A percentile compares a stretch with the other conserved stretches of the same genome.
These are phyloP conservation scores for Pharnaceum exiguum DNA, from an alignment of 148 eudicot species.

Conservation along the genomic window DNA sequence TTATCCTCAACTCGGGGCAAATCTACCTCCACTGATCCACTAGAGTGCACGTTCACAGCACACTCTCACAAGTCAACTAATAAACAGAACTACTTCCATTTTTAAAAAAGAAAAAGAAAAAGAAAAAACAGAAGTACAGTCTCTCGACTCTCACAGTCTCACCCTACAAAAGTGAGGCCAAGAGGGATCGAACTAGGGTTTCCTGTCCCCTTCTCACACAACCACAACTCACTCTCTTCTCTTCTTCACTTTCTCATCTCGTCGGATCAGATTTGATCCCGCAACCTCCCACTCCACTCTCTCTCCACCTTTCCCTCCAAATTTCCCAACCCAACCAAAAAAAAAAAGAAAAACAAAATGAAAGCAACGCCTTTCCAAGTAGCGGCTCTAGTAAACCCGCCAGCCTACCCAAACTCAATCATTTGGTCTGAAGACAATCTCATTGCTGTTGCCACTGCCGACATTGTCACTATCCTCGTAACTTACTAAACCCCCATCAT, in stretches of 20 bases:
- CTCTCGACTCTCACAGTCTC: too few relatives aligned
- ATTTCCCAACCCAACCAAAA: background rate
- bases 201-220: background rate
- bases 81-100: too few relatives aligned
- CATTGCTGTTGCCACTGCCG: slow-evolving; percentile 72
- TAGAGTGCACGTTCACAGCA: too few relatives aligned
- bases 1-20: too few relatives aligned
- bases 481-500: background rate
- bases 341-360: too few relatives aligned
- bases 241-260: background rate
- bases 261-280: slow-evolving; percentile 14
- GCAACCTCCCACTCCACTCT: slow-evolving; percentile 1
- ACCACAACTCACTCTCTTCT: background rate
- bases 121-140: too few relatives aligned
- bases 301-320: slow-evolving; percentile 17
- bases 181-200: slow-evolving; percentile 17
- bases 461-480: slow-evolving; percentile 76
- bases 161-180: too few relatives aligned
- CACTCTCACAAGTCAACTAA: too few relatives aligned
- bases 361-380: slow-evolving; percentile 65
- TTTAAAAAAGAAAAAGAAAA: too few relatives aligned
- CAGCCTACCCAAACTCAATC: slow-evolving; percentile 58
- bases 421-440: slow-evolving; percentile 88
- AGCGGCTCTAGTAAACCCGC: slow-evolving; percentile 54
- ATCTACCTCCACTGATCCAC: too few relatives aligned